These are phyloP conservation scores for Hyaloscypha hepaticicola DNA, from an alignment of 495 filamentous ascomycete species.

Conservation along the genomic window DNA sequence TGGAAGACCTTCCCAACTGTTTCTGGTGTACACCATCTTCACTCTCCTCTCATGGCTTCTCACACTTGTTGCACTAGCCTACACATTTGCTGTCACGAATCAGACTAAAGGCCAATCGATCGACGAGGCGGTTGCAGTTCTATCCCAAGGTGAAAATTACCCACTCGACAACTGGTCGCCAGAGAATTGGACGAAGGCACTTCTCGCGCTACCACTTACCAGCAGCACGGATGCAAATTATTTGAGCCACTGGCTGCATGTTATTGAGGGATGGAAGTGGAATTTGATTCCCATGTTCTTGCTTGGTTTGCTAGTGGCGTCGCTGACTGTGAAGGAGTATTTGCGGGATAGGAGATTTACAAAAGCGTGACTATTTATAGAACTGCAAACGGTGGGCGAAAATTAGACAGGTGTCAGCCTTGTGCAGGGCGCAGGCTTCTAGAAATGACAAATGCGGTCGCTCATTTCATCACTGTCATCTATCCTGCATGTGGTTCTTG, in stretches of 20 bases:
- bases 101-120: conserved; percentile 44
- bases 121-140: conserved; percentile 34
- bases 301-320: conserved; percentile 37
- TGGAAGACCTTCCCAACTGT: conserved; percentile 28
- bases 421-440: no score
- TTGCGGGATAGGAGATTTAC: background rate
- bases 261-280: conserved; percentile 54
- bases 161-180: conserved; percentile 50
- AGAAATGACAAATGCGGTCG: no score
- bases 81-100: conserved; percentile 46
- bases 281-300: conserved; percentile 55
- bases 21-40: conserved; percentile 42
- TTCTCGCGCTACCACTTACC: conserved; percentile 46
- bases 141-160: conserved; percentile 42
- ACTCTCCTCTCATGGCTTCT: conserved; percentile 46
- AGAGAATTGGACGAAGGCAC: conserved; percentile 53
- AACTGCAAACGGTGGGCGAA: background rate
- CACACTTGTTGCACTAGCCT: conserved; percentile 44
- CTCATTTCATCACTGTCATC: no score
- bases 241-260: conserved; percentile 40
- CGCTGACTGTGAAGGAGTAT: conserved; percentile 12
- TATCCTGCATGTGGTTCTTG: no score
- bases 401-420: no score
- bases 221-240: conserved; percentile 33
- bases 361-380: background rate